A percentile compares a stretch with the other conserved stretches of the same genome.
Conservation (phyloP, 2,329 filamentous ascomycete genomes). For the Alternaria panax region DNA sequence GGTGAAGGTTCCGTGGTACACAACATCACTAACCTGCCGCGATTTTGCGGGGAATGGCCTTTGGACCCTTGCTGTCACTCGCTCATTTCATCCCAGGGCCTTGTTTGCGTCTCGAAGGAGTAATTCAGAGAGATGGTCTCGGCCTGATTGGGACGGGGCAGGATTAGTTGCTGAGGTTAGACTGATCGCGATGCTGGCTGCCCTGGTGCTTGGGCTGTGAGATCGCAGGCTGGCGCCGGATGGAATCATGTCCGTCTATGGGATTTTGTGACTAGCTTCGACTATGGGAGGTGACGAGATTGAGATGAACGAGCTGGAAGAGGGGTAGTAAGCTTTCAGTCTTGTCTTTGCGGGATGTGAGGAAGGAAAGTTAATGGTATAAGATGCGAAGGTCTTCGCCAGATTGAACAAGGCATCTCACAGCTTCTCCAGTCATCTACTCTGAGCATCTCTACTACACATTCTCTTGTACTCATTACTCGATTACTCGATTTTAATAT, state of each 20-base stretch:
- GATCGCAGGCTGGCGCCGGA: conserved; percentile 1
- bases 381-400: neutral
- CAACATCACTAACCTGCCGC: conserved; percentile 4
- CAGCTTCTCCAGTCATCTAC: neutral
- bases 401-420: neutral
- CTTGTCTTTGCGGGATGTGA: neutral
- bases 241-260: conserved; percentile 3
- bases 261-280: neutral
- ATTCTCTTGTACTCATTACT: conserved; percentile 1
- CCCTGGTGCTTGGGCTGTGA: neutral
- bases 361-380: neutral
- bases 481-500: neutral
- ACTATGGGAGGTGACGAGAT: neutral
- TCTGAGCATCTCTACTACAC: neutral
- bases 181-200: neutral
- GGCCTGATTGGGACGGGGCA: neutral
- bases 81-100: neutral
- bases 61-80: neutral
- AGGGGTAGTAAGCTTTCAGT: conserved; percentile 5
- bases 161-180: neutral
- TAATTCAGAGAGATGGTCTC: neutral
- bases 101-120: neutral
- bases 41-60: conserved; percentile 1
- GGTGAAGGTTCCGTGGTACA: conserved; percentile 9
- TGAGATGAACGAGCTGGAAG: neutral